Base-by-base conservation (phyloP, 106 monocot species). In the Iris macrosiphon region DNA sequence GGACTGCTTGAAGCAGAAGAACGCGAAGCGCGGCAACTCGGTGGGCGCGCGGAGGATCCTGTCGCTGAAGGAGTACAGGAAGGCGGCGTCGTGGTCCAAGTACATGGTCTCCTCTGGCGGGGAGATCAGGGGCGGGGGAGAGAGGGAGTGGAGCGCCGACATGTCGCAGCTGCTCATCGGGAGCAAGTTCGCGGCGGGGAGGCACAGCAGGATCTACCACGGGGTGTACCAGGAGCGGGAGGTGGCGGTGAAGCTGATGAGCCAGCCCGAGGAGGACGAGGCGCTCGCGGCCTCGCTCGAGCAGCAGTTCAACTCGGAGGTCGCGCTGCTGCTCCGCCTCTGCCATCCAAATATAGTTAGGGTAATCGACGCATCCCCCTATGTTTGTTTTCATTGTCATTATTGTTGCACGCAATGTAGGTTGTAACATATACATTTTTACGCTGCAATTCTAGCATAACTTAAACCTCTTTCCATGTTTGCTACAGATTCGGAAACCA, bases 111-210 rank as follows among this genome's bases (percentile, higher is more conserved):
- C 96, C 1, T 66, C 60, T 1, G 90, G 96, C n/a, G 89, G 62
- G 35, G 83, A 56, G 61, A 98, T 87, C 4, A 82, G 72, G 14
- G 93, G 80, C 0, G 64, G 54, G 28, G 64, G 61, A n/a, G 82
- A 82, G 66, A 86, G 90, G 46, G 87, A 93, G 37, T 98, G 96
- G 96, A 90, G 96, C 48, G 89, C 85, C 6, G 96, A 98, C 44
- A 86, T 90, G 96, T 86, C 85, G 8, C 66, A 90, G 44, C 41
- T 98, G 53, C 68, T 79, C 28, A 80, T 98, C n/a, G 90, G 96
- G 28, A 75, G 20, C 8, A 90, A 86, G 70, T 98, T 98, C 55
- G 96, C 90, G 0, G 74, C 79, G 2, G 89, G 96, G 28, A 51
- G 90, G 30, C 85, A 98, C 53, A 98, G 96, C 44, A 70, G 90